A percentile compares a stretch with the other conserved stretches of the same genome.
Conservation (phyloP, 2,329 filamentous ascomycete genomes). For the Hypocrella siamensis region DNA sequence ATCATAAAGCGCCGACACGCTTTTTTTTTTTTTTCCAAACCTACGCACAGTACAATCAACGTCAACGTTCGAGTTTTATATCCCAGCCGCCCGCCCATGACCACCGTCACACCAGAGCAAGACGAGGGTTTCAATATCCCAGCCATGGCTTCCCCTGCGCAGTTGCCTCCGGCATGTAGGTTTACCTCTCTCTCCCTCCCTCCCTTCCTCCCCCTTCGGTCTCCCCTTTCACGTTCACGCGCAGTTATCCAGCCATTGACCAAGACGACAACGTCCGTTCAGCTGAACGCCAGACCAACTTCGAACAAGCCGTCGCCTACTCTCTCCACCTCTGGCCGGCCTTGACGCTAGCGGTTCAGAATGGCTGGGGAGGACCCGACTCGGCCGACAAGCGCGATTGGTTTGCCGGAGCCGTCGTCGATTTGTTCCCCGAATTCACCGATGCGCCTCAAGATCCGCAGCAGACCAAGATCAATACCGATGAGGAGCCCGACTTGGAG, state of each 20-base stretch:
- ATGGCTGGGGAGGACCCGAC: slow-evolving; percentile 75
- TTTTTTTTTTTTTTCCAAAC: too few relatives aligned
- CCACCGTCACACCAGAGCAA: too few relatives aligned
- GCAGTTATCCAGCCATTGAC: not conserved
- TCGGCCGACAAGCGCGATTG: slow-evolving; percentile 84
- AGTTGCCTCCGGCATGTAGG: slow-evolving; percentile 16
- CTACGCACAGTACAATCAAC: too few relatives aligned
- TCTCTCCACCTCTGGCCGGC: slow-evolving; percentile 77
- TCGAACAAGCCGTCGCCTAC: slow-evolving; percentile 80
- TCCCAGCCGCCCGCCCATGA: too few relatives aligned
- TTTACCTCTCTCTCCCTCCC: too few relatives aligned
- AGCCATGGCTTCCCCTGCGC: slow-evolving; percentile 14
- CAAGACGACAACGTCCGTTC: not conserved
- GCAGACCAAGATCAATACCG: slow-evolving; percentile 9
- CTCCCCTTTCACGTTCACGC: not conserved
- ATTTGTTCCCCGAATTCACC: slow-evolving; percentile 59
- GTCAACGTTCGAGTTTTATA: too few relatives aligned
- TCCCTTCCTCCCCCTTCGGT: too few relatives aligned
- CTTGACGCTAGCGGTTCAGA: slow-evolving; percentile 72
- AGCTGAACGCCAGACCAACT: slow-evolving; percentile 45
- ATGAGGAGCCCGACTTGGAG: slow-evolving; percentile 48
- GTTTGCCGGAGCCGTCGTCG: slow-evolving; percentile 78
- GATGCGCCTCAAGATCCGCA: slow-evolving; percentile 14
- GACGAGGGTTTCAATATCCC: too few relatives aligned
- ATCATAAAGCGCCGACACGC: too few relatives aligned